These are phyloP conservation scores for Tricholoma sp. DNA, from an alignment of 768 basidiomycete genomes.

Conservation along the genomic window DNA sequence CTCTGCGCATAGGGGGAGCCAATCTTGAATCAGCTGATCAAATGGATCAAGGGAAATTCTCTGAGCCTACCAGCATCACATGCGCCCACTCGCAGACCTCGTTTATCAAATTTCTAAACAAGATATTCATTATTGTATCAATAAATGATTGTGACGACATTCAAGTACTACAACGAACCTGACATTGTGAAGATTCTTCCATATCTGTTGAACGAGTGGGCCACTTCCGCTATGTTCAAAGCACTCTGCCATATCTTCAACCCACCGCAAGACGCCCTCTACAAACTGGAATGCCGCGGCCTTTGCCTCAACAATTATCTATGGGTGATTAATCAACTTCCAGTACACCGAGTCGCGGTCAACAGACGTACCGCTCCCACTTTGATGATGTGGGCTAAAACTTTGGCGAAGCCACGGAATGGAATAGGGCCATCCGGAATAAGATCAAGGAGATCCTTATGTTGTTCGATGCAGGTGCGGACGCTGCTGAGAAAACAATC, in stretches of 20 bases:
- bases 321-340: neutral
- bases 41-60: neutral
- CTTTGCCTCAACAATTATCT: slow-evolving; percentile 3
- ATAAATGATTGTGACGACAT: neutral
- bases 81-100: slow-evolving; percentile 12
- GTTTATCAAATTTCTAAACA: slow-evolving; percentile 8
- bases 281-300: slow-evolving; percentile 9
- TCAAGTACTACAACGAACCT: slow-evolving; percentile 5
- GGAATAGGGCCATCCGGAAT: slow-evolving; percentile 15
- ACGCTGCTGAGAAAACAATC: slow-evolving; percentile 4
- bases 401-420: slow-evolving; percentile 7
- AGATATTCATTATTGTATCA: neutral
- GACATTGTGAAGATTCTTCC: slow-evolving; percentile 11
- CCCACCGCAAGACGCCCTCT: slow-evolving; percentile 12
- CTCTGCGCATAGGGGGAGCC: neutral
- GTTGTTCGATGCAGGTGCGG: neutral
- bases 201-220: slow-evolving; percentile 9
- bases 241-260: slow-evolving; percentile 6
- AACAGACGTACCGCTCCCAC: slow-evolving; percentile 9
- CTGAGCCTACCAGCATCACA: slow-evolving; percentile 6
- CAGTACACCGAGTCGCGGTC: too few relatives aligned
- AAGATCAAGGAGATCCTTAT: slow-evolving; percentile 3
- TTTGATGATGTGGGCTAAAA: slow-evolving; percentile 10
- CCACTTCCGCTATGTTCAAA: slow-evolving; percentile 2
- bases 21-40: neutral